A percentile compares a stretch with the other conserved stretches of the same genome.
These are phyloP conservation scores for Xylaria sp. DNA, from an alignment of 2,329 filamentous ascomycete genomes.

Conservation along the genomic window DNA sequence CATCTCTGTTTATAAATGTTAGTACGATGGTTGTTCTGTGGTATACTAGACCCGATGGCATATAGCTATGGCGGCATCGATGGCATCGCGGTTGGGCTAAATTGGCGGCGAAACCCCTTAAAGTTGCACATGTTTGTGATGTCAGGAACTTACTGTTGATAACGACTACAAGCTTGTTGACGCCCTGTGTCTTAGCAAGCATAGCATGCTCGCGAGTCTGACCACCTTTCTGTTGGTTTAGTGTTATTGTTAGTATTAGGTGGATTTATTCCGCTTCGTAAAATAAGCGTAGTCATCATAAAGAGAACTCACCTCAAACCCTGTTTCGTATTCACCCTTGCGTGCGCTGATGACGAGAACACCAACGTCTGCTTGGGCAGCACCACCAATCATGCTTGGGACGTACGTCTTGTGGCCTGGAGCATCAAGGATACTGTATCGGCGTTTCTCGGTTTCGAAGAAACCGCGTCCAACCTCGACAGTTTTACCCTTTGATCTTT, in stretches of 20 bases:
- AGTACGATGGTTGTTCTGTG: conserved; percentile 3
- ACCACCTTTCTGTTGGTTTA: conserved; percentile 71
- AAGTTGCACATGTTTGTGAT: neutral
- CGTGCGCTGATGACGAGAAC: conserved; percentile 95
- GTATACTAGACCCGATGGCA: neutral
- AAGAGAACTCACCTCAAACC: conserved; percentile 64
- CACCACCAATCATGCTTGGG: conserved; percentile 97
- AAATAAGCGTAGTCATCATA: too few species aligned
- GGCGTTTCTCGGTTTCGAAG: conserved; percentile 95
- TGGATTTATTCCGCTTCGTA: too few species aligned
- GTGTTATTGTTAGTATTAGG: conserved; percentile 71
- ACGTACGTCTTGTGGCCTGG: conserved; percentile 99
- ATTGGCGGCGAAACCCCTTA: neutral
- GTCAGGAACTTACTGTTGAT: conserved; percentile 74
- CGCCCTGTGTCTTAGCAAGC: conserved; percentile 96
- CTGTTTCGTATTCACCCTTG: conserved; percentile 98
- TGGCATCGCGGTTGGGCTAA: neutral
- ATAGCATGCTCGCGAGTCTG: conserved; percentile 98
- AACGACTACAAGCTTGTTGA: conserved; percentile 93
- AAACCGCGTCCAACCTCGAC: conserved; percentile 96
- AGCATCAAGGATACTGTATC: conserved; percentile 96
- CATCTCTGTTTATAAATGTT: conserved; percentile 70
- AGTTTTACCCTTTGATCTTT: conserved; percentile 95
- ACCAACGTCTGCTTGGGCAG: conserved; percentile 92
- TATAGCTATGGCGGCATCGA: neutral